Conservation (phyloP, 108 stramenopile genomes). For the Nitzschia sp. region DNA sequence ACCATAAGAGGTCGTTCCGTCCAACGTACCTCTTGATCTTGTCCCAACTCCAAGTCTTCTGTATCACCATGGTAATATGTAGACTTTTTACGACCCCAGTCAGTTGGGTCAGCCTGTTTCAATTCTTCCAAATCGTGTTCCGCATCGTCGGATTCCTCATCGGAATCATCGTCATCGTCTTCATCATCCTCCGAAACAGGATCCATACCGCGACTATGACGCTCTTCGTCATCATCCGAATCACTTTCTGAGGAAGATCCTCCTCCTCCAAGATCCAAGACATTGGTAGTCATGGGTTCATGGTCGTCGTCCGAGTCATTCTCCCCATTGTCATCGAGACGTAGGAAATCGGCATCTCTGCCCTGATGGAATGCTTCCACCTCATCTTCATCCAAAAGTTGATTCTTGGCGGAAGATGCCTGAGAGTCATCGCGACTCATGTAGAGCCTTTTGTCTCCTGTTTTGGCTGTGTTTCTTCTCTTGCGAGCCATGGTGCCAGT, state of each 20-base stretch:
- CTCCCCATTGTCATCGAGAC: constrained; percentile 30
- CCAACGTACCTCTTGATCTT: constrained; percentile 54
- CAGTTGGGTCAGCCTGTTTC: constrained; percentile 24
- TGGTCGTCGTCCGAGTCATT: constrained; percentile 19
- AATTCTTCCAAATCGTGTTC: constrained; percentile 41
- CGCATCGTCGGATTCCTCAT: constrained; percentile 32
- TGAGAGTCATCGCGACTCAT: constrained; percentile 24
- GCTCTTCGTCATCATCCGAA: constrained; percentile 31
- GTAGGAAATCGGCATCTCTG: constrained; percentile 45
- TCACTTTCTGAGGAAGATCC: constrained; percentile 44
- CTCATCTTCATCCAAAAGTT: constrained; percentile 9
- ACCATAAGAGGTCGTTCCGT: not conserved
- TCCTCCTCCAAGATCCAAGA: constrained; percentile 67
- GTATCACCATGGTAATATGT: constrained; percentile 92
- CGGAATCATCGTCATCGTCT: constrained; percentile 1
- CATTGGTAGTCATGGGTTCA: constrained; percentile 44
- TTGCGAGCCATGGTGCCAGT: constrained; percentile 9
- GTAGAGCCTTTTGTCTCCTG: constrained; percentile 66
- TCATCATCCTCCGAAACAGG: constrained; percentile 16
- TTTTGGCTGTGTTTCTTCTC: constrained; percentile 70
- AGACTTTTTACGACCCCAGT: constrained; percentile 88
- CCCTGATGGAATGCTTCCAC: constrained; percentile 56
- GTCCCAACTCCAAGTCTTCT: constrained; percentile 93
- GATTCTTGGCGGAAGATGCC: not conserved
- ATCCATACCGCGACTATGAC: constrained; percentile 17